These are phyloP conservation scores for Calocybe gambosa DNA, from an alignment of 1,284 basidiomycete genomes.

Conservation along the genomic window DNA sequence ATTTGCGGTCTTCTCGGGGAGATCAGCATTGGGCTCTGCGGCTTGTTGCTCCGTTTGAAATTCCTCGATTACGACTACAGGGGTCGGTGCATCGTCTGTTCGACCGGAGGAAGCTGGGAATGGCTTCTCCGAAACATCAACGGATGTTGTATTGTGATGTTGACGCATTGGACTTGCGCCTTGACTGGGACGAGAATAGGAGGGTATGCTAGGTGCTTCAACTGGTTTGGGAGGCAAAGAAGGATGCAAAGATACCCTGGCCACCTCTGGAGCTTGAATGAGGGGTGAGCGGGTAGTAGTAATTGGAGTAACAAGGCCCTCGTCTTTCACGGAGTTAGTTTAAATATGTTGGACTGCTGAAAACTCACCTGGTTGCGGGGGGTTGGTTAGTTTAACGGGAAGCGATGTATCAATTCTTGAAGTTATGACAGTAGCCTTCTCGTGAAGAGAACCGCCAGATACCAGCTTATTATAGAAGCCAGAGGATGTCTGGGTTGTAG, in stretches of 20 bases:
- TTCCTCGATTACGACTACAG: not conserved
- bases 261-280: constrained; percentile 7
- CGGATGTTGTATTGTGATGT: constrained; percentile 12
- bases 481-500: constrained; percentile 2
- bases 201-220: constrained; percentile 17
- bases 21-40: constrained; percentile 14
- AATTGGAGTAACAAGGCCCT: constrained; percentile 3
- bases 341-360: not conserved
- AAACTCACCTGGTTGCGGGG: constrained; percentile 6
- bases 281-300: constrained; percentile 12
- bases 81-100: not conserved
- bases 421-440: not conserved
- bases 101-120: not conserved
- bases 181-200: constrained; percentile 15
- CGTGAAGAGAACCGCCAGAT: not conserved
- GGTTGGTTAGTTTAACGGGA: not conserved
- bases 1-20: constrained; percentile 11
- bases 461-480: constrained; percentile 1
- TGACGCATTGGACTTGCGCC: constrained; percentile 21
- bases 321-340: constrained; percentile 10
- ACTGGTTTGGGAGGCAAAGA: constrained; percentile 45
- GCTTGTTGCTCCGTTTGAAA: constrained; percentile 10
- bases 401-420: not conserved
- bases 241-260: constrained; percentile 32
- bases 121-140: constrained; percentile 5